These are phyloP conservation scores for Aureobasidium sp. DNA, from an alignment of 2,329 filamentous ascomycete species.

Conservation along the genomic window DNA sequence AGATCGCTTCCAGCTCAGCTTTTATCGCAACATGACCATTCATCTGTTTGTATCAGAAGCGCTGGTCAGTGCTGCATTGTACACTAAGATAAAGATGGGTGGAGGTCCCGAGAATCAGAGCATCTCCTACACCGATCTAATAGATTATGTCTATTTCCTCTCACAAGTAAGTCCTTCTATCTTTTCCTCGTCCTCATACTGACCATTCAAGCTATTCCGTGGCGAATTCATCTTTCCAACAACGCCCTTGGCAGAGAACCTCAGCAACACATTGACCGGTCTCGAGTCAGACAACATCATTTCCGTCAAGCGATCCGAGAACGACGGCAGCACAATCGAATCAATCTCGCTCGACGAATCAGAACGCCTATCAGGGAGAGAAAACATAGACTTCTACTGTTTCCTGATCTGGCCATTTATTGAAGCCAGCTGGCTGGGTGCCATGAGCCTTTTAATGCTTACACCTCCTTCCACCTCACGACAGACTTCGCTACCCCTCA, in stretches of 20 bases:
- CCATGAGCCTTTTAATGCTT: conserved; percentile 78
- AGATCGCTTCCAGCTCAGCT: conserved; percentile 89
- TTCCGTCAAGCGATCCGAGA: conserved; percentile 45
- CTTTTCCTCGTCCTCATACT: not conserved
- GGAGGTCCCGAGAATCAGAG: conserved; percentile 73
- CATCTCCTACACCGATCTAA: conserved; percentile 65
- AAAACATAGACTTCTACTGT: conserved; percentile 98
- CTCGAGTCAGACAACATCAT: conserved; percentile 76
- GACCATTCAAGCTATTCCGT: conserved; percentile 63
- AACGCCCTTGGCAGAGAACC: conserved; percentile 70
- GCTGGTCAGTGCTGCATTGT: conserved; percentile 81
- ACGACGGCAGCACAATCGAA: conserved; percentile 47
- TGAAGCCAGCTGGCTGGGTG: conserved; percentile 86
- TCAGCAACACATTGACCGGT: conserved; percentile 68
- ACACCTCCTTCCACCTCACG: conserved; percentile 52
- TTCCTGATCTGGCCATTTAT: conserved; percentile 99
- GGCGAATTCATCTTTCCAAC: conserved; percentile 96
- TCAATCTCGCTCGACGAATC: conserved; percentile 65
- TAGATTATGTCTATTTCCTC: conserved; percentile 76
- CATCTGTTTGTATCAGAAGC: conserved; percentile 94
- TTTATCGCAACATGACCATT: conserved; percentile 99
- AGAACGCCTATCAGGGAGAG: conserved; percentile 70
- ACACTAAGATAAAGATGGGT: conserved; percentile 81
- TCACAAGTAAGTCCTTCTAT: conserved; percentile 46
- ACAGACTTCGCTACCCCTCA: conserved; percentile 61